These are phyloP conservation scores for Oemleria cerasiformis DNA, from an alignment of 306 rosid genomes.

Conservation along the genomic window DNA sequence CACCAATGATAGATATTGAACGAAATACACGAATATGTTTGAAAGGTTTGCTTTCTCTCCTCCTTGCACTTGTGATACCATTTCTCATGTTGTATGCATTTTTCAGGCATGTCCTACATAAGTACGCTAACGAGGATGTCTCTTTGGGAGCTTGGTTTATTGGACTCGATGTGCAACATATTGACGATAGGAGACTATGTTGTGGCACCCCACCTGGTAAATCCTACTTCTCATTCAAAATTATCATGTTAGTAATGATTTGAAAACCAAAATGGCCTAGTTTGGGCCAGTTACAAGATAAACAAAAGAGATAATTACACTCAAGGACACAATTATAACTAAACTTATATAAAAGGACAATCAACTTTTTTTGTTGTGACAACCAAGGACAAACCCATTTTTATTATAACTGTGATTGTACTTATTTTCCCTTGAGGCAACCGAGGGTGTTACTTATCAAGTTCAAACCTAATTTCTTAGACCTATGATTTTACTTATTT, in stretches of 20 bases:
- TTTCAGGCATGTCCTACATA: slow-evolving; percentile 90
- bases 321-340: too few species aligned
- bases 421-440: too few species aligned
- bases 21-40: neutral
- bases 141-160: slow-evolving; percentile 96
- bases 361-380: too few species aligned
- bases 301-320: too few species aligned
- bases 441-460: too few species aligned
- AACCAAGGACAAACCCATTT: too few species aligned
- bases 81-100: slow-evolving; percentile 8
- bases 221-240: slow-evolving; percentile 6
- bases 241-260: neutral
- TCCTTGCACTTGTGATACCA: slow-evolving; percentile 8
- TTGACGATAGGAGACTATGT: slow-evolving; percentile 89
- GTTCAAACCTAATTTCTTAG: too few species aligned
- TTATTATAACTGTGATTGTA: too few species aligned
- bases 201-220: slow-evolving; percentile 98
- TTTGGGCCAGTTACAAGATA: neutral
- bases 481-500: too few species aligned
- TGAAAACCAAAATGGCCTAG: neutral
- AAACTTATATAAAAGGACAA: too few species aligned
- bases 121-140: slow-evolving; percentile 96
- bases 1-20: neutral
- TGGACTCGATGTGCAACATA: slow-evolving; percentile 89
- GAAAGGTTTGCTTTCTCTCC: slow-evolving; percentile 1